A percentile compares a stretch with the other conserved stretches of the same genome.
These are phyloP conservation scores for Mitragyna speciosa DNA, from an alignment of 257 asterid genomes.

Conservation along the genomic window DNA sequence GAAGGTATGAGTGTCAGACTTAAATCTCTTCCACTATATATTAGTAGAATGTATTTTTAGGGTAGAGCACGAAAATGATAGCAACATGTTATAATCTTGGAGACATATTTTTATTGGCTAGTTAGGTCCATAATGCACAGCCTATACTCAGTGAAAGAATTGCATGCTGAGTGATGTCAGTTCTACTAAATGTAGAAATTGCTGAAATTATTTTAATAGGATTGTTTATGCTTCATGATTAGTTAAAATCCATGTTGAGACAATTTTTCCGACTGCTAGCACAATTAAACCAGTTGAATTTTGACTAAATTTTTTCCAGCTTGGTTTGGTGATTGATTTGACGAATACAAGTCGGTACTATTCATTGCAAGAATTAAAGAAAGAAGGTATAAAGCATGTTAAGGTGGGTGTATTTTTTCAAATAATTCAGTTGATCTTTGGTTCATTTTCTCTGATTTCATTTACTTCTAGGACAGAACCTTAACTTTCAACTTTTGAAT, in stretches of 20 bases:
- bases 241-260: neutral
- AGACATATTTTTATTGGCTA: neutral
- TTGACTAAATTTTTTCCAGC: slow-evolving; percentile 55
- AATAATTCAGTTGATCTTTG: neutral
- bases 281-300: slow-evolving; percentile 16
- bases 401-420: slow-evolving; percentile 53
- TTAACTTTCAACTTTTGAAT: slow-evolving; percentile 14
- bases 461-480: neutral
- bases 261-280: neutral
- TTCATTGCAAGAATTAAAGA: slow-evolving; percentile 59
- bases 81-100: neutral
- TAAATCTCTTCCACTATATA: neutral
- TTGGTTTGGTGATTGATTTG: slow-evolving; percentile 96
- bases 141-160: neutral
- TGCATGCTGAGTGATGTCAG: neutral
- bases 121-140: neutral
- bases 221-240: neutral
- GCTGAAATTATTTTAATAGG: neutral
- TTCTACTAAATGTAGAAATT: neutral
- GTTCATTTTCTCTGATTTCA: neutral
- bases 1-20: slow-evolving; percentile 46
- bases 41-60: neutral
- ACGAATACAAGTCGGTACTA: slow-evolving; percentile 91
- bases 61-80: neutral
- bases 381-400: slow-evolving; percentile 87